Evolutionary conservation across 2,329 filamentous ascomycete genomes (phyloP).

Genomic region (Talaromyces sp.): DNA sequence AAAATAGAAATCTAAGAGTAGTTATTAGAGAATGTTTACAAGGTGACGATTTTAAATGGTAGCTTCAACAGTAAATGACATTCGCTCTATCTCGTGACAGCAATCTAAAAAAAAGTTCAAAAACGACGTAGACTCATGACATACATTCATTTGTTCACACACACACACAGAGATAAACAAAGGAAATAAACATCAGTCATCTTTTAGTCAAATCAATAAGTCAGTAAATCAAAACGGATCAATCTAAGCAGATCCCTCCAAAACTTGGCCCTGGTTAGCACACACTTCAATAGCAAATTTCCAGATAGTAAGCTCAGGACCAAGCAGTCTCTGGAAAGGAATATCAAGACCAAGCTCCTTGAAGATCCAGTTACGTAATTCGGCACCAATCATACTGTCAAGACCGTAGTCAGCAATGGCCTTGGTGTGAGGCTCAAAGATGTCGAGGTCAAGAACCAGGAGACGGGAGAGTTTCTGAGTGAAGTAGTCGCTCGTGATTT

Average conservation of each 20-base stretch:
- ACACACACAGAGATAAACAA: slow-evolving; percentile 4
- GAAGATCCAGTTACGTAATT: slow-evolving; percentile 28
- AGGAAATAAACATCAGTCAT: background rate
- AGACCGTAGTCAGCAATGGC: slow-evolving; percentile 23
- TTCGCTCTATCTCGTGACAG: background rate
- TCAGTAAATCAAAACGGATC: background rate
- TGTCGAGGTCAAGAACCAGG: background rate
- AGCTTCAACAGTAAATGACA: background rate
- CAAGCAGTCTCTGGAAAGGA: slow-evolving; percentile 20
- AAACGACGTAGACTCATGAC: background rate
- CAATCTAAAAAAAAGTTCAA: background rate
- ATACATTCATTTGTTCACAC: background rate
- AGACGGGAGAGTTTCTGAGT: background rate
- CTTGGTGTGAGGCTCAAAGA: slow-evolving; percentile 4
- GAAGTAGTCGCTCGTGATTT: slow-evolving; percentile 5
- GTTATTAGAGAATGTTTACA: background rate
- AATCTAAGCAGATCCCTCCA: background rate
- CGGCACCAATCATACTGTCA: slow-evolving; percentile 30
- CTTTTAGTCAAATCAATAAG: background rate
- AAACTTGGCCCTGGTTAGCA: slow-evolving; percentile 4
- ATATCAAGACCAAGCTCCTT: slow-evolving; percentile 24
- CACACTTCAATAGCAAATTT: slow-evolving; percentile 10
- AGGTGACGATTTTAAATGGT: background rate
- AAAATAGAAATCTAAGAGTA: no score
- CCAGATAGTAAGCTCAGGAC: slow-evolving; percentile 12